Conservation (phyloP, 345 rosid genomes). For the Erysimum cheiranthoides region DNA sequence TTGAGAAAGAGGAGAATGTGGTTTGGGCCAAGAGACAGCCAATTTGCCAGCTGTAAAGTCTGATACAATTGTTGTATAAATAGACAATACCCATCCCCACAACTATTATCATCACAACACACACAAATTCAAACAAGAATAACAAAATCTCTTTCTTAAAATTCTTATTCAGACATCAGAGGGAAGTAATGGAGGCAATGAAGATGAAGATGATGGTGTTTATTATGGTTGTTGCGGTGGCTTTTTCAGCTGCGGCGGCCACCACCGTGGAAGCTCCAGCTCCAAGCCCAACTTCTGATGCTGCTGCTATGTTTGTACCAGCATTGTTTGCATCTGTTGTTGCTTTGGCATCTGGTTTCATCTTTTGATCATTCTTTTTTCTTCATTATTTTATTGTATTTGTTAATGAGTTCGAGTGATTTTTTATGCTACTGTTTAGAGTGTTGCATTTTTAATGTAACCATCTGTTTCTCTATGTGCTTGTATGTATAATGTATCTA, state of each 20-base stretch:
- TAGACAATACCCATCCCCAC: conserved; percentile 37
- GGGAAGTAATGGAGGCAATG: conserved; percentile 45
- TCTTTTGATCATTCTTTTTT: conserved; percentile 42
- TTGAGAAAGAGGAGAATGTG: conserved; percentile 37
- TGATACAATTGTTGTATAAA: conserved; percentile 33
- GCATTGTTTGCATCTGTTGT: conserved; percentile 47
- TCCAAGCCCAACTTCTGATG: conserved; percentile 53
- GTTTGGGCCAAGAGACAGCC: conserved; percentile 32
- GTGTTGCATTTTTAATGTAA: conserved; percentile 28
- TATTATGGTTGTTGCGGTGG: conserved; percentile 33
- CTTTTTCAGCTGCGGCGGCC: conserved; percentile 40
- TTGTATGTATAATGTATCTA: conserved; percentile 26
- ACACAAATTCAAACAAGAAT: conserved; percentile 2
- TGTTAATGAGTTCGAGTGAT: conserved; percentile 36
- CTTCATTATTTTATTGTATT: conserved; percentile 41
- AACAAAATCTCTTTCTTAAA: neutral
- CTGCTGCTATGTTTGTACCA: conserved; percentile 45
- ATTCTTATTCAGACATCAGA: conserved; percentile 25
- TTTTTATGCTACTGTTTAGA: conserved; percentile 34
- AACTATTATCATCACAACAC: conserved; percentile 34
- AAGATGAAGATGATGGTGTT: conserved; percentile 44
- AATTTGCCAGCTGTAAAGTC: conserved; percentile 45
- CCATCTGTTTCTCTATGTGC: conserved; percentile 25
- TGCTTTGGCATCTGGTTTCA: conserved; percentile 45
- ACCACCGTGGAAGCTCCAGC: conserved; percentile 49